phyloP scores from a whole-genome alignment of 805 yeast species.

The Blastobotrys terrestris region DNA sequence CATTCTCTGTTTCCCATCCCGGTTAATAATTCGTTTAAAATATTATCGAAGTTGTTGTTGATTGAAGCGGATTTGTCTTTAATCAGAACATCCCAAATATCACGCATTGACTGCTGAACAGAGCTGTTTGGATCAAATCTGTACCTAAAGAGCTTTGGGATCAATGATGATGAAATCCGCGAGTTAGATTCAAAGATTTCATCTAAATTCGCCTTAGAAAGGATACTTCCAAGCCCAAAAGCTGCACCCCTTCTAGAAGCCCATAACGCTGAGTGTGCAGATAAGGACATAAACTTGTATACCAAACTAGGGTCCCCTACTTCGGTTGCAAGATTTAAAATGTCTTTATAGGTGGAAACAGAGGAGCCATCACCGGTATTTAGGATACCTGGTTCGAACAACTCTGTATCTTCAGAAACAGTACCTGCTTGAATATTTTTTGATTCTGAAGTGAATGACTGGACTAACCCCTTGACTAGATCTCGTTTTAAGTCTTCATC shows the following conservation, averaged over 20 bases:
- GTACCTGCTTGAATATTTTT: conserved; percentile 51
- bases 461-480: conserved; percentile 63
- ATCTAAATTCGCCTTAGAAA: conserved; percentile 72
- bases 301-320: conserved; percentile 94
- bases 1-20: conserved; percentile 82
- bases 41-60: conserved; percentile 46
- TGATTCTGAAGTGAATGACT: conserved; percentile 70
- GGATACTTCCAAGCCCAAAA: conserved; percentile 79
- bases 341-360: conserved; percentile 86
- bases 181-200: conserved; percentile 50
- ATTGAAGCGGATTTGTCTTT: conserved; percentile 52
- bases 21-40: conserved; percentile 55
- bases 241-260: conserved; percentile 91
- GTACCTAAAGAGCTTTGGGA: conserved; percentile 80
- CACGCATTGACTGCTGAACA: conserved; percentile 78
- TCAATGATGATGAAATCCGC: conserved; percentile 49
- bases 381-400: conserved; percentile 77
- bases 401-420: conserved; percentile 69
- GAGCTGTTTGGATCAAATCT: conserved; percentile 73
- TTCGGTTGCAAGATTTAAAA: conserved; percentile 80
- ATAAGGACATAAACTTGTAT: conserved; percentile 88
- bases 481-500: conserved; percentile 59
- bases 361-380: conserved; percentile 73
- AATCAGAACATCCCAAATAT: conserved; percentile 75
- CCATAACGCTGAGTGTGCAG: conserved; percentile 85